These are phyloP conservation scores for Ambrosia hybrid DNA, from an alignment of 140 eudicot species.

Conservation along the genomic window DNA sequence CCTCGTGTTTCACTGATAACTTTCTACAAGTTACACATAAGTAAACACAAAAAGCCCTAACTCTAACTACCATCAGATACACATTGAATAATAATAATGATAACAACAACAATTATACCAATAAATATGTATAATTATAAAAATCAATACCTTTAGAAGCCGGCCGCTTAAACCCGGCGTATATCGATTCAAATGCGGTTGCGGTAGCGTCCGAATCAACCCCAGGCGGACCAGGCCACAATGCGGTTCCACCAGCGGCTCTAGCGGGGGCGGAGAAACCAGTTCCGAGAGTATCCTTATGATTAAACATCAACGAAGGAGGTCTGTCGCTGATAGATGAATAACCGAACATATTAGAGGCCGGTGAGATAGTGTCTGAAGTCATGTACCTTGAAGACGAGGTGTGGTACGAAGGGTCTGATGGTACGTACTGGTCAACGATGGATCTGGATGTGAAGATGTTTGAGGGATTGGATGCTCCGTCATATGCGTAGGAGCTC, in stretches of 20 bases:
- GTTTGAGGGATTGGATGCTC: slow-evolving; percentile 37
- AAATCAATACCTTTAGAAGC: slow-evolving; percentile 50
- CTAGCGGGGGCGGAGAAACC: slow-evolving; percentile 28
- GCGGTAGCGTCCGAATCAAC: slow-evolving; percentile 46
- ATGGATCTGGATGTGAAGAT: slow-evolving; percentile 47
- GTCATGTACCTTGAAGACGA: slow-evolving; percentile 36
- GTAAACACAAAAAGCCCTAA: no score
- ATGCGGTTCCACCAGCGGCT: slow-evolving; percentile 22
- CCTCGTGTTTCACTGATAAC: no score
- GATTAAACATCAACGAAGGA: slow-evolving; percentile 29
- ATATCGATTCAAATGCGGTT: slow-evolving; percentile 35
- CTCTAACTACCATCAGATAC: no score
- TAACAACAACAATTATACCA: no score
- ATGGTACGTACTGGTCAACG: slow-evolving; percentile 52
- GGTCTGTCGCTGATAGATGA: background rate
- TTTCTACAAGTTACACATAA: no score
- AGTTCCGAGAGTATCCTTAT: slow-evolving; percentile 32
- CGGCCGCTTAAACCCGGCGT: slow-evolving; percentile 52
- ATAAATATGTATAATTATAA: background rate
- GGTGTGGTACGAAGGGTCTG: slow-evolving; percentile 44
- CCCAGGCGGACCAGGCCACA: slow-evolving; percentile 61
- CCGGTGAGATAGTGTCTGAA: no score
- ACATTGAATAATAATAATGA: no score
- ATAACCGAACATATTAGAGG: no score
- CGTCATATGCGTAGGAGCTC: slow-evolving; percentile 38